Base-by-base conservation (phyloP, 805 yeast genomes). In the Barnettozyma salicaria region DNA sequence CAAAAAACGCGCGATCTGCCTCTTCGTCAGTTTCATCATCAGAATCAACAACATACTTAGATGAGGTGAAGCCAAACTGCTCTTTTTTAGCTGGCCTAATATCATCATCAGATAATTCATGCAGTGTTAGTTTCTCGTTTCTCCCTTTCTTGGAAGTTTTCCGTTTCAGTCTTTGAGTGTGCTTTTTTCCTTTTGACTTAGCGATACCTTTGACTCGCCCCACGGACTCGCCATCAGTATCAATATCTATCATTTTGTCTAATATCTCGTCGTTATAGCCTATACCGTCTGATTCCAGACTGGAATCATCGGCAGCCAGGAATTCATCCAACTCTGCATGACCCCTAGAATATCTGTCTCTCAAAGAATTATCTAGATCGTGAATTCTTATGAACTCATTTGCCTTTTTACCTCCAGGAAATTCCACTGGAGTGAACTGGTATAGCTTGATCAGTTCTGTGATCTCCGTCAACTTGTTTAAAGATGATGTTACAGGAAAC, bases 11-110 rank as follows among this genome's bases (percentile, higher is more conserved):
- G 3, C 49, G 52, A 35, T 69, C 74, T 27, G 64, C 63, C 32
- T 76, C 85, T 11, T 66, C 75, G 48, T 78, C 85, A 5, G 74
- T 65, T 9, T 70, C 78, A 48, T 78, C 84, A 51, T 79, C 87
- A 2, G 84, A 76, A 36, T 72, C 80, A 34, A 63, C 63, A 31
- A 80, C 70, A 45, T 59, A 71, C 38, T 71, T 77, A 4, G 78
- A 59, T 1, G 87, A 79, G 30, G 70, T 64, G 34, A 14, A 19
- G 13, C 26, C 17, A 21, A 17, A 22, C 7, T 16, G 18, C n/a
- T 18, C 17, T n/a, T 27, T 25, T 14, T 29, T 21, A 12, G 23
- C 20, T 7, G 29, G 17, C 28, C 36, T 24, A 18, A 22, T 21
- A n/a, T 54, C 65, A 22, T 54, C 62, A 26, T 60, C 68, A 18